Base-by-base conservation (phyloP, 768 basidiomycete genomes). In the Amanita pallidorosea region DNA sequence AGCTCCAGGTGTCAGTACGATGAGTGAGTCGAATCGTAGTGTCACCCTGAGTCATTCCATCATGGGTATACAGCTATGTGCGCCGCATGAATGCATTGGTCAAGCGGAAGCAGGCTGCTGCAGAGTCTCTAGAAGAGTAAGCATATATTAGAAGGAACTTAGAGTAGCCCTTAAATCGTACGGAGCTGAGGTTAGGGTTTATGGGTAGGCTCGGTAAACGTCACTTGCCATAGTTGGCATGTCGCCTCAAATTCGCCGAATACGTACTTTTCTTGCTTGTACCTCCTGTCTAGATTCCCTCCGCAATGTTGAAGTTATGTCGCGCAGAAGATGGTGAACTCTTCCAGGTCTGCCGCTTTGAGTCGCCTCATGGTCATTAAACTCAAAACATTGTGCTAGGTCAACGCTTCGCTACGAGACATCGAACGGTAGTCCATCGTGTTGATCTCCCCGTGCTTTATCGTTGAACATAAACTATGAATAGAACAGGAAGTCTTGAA, bases 21-120 rank as follows among this genome's bases (percentile, higher is more conserved):
- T 57, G 92, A 96, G 92, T 94, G 66, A 64, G 86, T 79, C 49
- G 25, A 5, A 37, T 42, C 22, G 34, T 12, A n/a, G 1, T 11
- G n/a, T n/a, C 29, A 11, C 25, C 17, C 9, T 17, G n/a, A n/a
- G n/a, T n/a, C 13, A n/a, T 20, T n/a, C 13, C 15, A 17, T 46
- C n/a, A 46, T 17, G 8, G 5, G 6, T 23, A 22, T 27, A 33
- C 49, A 95, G 92, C 65, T 85, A 90, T 69, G 72, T 93, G 59
- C 84, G 86, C 50, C 79, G 92, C 56, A 93, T 93, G 89, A 90
- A 83, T 72, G 74, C 78, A 57, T 74, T 93, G 55, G 73, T 84
- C 41, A 86, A 85, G 67, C 77, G 79, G 64, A 91, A 87, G 60
- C 59, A 54, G 13, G 70, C 64, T 9, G 68, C 68, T 18, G 64